phyloP scores from a whole-genome alignment of 768 basidiomycete genomes.

The Flagelloscypha sp. region DNA sequence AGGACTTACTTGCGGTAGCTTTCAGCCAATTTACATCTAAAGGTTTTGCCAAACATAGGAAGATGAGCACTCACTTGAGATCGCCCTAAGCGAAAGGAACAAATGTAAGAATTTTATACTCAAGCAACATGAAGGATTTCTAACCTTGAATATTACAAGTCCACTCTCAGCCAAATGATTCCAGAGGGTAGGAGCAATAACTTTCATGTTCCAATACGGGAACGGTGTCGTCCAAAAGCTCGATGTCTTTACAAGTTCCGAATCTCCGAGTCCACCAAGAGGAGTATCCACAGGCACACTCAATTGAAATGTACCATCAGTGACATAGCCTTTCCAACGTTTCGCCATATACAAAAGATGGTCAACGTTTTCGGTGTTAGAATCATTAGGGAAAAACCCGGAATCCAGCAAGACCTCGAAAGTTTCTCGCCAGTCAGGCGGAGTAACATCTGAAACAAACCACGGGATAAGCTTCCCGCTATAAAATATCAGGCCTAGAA shows the following conservation, averaged over 20 bases:
- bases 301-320: conserved; percentile 60
- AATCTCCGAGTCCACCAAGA: conserved; percentile 39
- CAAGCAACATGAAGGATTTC: neutral
- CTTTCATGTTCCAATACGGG: conserved; percentile 70
- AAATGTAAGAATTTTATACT: neutral
- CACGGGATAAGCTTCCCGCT: conserved; percentile 94
- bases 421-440: conserved; percentile 65
- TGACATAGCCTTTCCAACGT: conserved; percentile 71
- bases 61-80: conserved; percentile 62
- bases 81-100: conserved; percentile 51
- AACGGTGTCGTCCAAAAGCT: conserved; percentile 70
- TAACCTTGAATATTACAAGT: conserved; percentile 86
- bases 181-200: conserved; percentile 43
- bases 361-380: conserved; percentile 20
- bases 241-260: conserved; percentile 17
- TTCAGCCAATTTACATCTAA: conserved; percentile 5
- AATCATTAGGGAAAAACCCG: conserved; percentile 42
- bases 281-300: conserved; percentile 55
- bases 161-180: conserved; percentile 42
- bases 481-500: neutral
- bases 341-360: conserved; percentile 52
- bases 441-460: conserved; percentile 95
- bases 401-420: conserved; percentile 52
- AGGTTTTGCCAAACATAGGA: neutral
- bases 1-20: conserved; percentile 76